Conservation (phyloP, 2,329 filamentous ascomycete genomes). For the Endocalyx cinctus region DNA sequence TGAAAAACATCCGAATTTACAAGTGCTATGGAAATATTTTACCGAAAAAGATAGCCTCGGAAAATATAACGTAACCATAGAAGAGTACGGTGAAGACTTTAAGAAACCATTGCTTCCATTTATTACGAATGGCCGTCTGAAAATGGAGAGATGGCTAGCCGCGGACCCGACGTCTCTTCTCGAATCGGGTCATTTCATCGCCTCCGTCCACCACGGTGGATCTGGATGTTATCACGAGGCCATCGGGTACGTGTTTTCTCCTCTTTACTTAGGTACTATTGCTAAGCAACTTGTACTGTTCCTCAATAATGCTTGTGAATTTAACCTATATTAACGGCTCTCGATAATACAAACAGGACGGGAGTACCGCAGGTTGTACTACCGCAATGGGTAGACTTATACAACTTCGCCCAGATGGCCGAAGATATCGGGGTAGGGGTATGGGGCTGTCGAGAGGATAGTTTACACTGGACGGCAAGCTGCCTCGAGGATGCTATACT, state of each 20-base stretch:
- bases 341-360: conserved; percentile 7
- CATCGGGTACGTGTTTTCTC: conserved; percentile 9
- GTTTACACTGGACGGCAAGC: conserved; percentile 10
- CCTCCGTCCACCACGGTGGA: conserved; percentile 17
- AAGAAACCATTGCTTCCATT: conserved; percentile 7
- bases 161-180: conserved; percentile 11
- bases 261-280: not conserved
- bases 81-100: conserved; percentile 9
- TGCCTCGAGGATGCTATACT: conserved; percentile 12
- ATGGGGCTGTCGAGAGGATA: conserved; percentile 13
- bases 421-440: conserved; percentile 11
- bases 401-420: conserved; percentile 12
- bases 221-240: conserved; percentile 14
- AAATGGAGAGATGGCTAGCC: conserved; percentile 12
- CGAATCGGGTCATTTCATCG: conserved; percentile 13
- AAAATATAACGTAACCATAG: conserved; percentile 6
- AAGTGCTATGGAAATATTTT: conserved; percentile 14
- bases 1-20: conserved; percentile 1
- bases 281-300: not conserved
- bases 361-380: conserved; percentile 15
- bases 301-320: no score
- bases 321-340: not conserved
- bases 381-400: conserved; percentile 16
- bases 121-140: conserved; percentile 11
- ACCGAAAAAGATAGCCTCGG: conserved; percentile 3